Evolutionary conservation across 2,329 filamentous ascomycete species (phyloP).

Genomic region (Dichotomopilus funicola): DNA sequence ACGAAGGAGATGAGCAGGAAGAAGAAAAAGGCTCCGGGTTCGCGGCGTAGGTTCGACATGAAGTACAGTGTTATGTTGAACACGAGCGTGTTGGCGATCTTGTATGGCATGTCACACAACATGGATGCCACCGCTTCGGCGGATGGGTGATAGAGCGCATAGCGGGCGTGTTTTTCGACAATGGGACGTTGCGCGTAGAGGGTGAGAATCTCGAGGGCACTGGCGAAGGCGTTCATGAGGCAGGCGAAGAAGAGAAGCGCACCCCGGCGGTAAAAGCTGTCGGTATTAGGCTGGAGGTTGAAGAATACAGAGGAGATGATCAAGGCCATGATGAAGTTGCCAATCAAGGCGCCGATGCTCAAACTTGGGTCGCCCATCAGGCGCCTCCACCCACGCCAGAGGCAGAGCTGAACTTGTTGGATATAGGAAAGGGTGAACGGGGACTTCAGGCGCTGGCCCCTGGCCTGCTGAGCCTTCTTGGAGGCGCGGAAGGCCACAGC

Average conservation of each 20-base stretch:
- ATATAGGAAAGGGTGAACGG: constrained; percentile 74
- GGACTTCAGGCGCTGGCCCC: constrained; percentile 57
- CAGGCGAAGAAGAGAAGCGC: constrained; percentile 83
- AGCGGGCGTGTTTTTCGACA: constrained; percentile 81
- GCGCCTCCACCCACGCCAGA: constrained; percentile 73
- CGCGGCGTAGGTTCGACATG: constrained; percentile 72
- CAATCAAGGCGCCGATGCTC: constrained; percentile 60
- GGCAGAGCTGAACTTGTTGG: constrained; percentile 72
- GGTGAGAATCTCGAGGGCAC: constrained; percentile 75
- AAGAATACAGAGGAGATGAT: constrained; percentile 78
- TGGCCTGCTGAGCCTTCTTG: constrained; percentile 49
- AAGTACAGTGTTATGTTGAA: constrained; percentile 85
- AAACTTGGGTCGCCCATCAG: constrained; percentile 70
- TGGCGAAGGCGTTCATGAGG: constrained; percentile 77
- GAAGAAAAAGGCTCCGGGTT: constrained; percentile 74
- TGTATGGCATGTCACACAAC: constrained; percentile 80
- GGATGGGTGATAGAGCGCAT: constrained; percentile 83
- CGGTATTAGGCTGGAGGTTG: constrained; percentile 59
- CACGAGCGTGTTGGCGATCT: constrained; percentile 62
- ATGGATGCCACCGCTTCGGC: constrained; percentile 85
- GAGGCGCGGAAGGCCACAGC: constrained; percentile 51
- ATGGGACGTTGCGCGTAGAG: constrained; percentile 86
- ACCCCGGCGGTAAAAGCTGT: constrained; percentile 71
- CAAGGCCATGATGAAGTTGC: constrained; percentile 69
- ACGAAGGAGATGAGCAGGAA: constrained; percentile 71